These are phyloP conservation scores for Rhizoctonia solani DNA, from an alignment of 1,284 basidiomycete genomes.

Conservation along the genomic window DNA sequence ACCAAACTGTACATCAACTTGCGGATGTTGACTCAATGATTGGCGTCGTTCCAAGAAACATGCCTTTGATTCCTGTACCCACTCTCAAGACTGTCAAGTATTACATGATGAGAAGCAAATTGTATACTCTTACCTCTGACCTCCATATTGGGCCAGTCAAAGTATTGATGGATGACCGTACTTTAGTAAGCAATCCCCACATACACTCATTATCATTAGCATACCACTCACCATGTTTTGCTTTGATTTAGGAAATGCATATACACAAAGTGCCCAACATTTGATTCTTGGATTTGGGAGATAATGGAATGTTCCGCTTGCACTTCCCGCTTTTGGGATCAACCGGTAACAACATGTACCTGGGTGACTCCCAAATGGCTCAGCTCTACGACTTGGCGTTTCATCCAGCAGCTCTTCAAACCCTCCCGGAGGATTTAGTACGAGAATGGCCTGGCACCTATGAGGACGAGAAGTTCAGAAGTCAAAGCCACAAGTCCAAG, in stretches of 20 bases:
- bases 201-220: too few species aligned
- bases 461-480: neutral
- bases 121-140: neutral
- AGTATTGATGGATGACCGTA: too few species aligned
- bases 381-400: neutral
- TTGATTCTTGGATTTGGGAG: slow-evolving; percentile 1
- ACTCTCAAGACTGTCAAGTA: neutral
- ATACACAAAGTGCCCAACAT: slow-evolving; percentile 9
- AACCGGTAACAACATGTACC: neutral
- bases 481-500: neutral
- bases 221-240: neutral
- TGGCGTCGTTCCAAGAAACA: neutral
- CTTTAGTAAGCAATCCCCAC: too few species aligned
- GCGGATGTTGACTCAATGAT: slow-evolving; percentile 26
- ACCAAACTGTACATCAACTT: neutral
- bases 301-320: neutral
- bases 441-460: neutral
- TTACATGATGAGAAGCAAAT: neutral
- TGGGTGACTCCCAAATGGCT: neutral
- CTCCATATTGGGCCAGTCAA: too few species aligned
- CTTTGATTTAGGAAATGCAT: neutral
- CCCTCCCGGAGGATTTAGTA: neutral
- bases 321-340: neutral
- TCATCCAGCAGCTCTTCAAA: neutral
- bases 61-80: neutral